A percentile compares a stretch with the other conserved stretches of the same genome.
phyloP scores from a whole-genome alignment of 306 rosid genomes.

The Sicyos edulis region DNA sequence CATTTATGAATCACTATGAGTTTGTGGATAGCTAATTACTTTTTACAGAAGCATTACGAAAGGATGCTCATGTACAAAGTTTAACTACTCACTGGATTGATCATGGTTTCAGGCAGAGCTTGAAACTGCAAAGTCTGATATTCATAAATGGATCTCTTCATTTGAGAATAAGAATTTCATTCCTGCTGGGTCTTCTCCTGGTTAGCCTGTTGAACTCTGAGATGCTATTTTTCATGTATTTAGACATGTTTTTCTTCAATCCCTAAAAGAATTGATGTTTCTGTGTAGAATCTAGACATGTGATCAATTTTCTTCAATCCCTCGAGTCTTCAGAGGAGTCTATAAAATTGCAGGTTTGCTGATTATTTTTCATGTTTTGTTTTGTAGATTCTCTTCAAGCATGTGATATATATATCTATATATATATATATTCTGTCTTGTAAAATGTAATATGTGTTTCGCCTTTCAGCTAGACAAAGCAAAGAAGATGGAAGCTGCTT shows the following conservation, averaged over 20 bases:
- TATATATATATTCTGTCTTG: no score
- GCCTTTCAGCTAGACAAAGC: conserved; percentile 74
- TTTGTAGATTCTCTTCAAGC: background rate
- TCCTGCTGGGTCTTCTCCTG: conserved; percentile 62
- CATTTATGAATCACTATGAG: background rate
- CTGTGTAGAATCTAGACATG: conserved; percentile 55
- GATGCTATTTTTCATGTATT: background rate
- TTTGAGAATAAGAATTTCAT: conserved; percentile 63
- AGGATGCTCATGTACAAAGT: background rate
- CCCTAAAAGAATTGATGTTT: conserved; percentile 19
- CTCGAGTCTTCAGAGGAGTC: conserved; percentile 81
- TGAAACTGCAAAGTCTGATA: conserved; percentile 65
- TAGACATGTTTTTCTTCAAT: background rate
- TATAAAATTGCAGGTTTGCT: conserved; percentile 69
- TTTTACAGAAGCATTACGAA: background rate
- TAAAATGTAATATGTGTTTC: conserved; percentile 22
- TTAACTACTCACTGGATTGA: background rate
- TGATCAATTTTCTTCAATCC: conserved; percentile 66
- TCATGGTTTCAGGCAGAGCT: conserved; percentile 53
- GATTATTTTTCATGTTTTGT: conserved; percentile 18
- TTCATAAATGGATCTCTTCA: conserved; percentile 68
- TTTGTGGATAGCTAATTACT: background rate
- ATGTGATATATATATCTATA: no score
- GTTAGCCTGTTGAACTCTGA: conserved; percentile 30
- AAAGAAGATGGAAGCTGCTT: conserved; percentile 94